Base-by-base conservation (phyloP, 2,329 filamentous ascomycete genomes). In the Chaetomium sp. region DNA sequence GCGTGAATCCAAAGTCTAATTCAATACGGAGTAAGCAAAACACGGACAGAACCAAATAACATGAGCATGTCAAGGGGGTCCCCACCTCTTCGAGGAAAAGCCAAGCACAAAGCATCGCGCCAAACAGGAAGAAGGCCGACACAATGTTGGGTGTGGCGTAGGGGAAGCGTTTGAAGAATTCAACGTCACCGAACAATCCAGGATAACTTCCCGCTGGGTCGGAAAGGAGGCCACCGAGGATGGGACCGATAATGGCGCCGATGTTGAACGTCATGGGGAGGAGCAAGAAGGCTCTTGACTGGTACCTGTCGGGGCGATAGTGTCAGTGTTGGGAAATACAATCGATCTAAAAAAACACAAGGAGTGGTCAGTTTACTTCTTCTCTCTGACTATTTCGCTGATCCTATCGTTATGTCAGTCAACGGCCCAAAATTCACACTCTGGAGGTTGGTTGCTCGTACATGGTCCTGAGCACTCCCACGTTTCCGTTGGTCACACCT, bases 391-490 rank as follows among this genome's bases (percentile, higher is more conserved):
- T 6, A 68, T 73, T 61, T 76, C 74, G 62, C 72, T 74, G 56
- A 76, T 73, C 73, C 72, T 74, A 34, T 11, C 27, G 37, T 12
- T 8, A 12, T 6, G 45, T 49, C 38, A 49, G 27, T 33, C n/a
- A 7, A 5, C 14, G 2, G n/a, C 19, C 12, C 3, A 32, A 36
- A 35, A 19, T 6, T 38, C 12, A 27, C 10, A n/a, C 41, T 6
- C 2, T 0, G 8, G 5, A 8, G 11, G 11, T n/a, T 8, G n/a
- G n/a, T 19, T n/a, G 4, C 2, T 40, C 70, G 56, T 62, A 74
- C 84, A 89, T 87, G 3, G 87, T 89, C 61, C 86, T 76, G 77
- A 90, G 80, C 0, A 90, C 86, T 0, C 87, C 86, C 6, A 88
- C 78, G 62, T 90, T 90, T 5, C 87, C 87, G 65, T 89, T 90